phyloP scores from a whole-genome alignment of 2,329 filamentous ascomycete species.

The Davidsoniella australis region DNA sequence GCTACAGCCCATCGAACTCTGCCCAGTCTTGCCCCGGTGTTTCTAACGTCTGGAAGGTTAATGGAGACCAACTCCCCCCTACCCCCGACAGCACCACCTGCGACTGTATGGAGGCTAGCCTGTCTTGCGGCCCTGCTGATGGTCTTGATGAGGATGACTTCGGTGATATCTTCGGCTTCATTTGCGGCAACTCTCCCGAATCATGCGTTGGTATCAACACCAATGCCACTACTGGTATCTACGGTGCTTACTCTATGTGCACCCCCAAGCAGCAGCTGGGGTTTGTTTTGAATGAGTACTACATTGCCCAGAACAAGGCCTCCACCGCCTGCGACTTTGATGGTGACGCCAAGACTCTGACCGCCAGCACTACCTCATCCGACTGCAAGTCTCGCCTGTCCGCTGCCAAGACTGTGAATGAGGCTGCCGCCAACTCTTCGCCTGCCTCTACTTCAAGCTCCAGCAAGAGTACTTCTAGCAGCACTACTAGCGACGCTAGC shows the following conservation, averaged over 20 bases:
- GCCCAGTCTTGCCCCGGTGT: constrained; percentile 49
- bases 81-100: constrained; percentile 65
- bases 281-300: constrained; percentile 60
- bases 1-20: constrained; percentile 61
- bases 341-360: constrained; percentile 43
- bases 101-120: constrained; percentile 63
- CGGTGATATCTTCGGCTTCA: constrained; percentile 52
- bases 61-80: constrained; percentile 52
- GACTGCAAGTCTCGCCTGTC: constrained; percentile 42
- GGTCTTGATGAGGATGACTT: constrained; percentile 40
- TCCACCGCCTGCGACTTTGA: constrained; percentile 52
- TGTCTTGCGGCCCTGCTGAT: constrained; percentile 51
- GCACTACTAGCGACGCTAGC: constrained; percentile 5
- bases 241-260: constrained; percentile 69
- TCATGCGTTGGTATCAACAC: constrained; percentile 52
- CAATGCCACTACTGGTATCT: constrained; percentile 50
- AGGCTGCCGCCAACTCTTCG: constrained; percentile 22
- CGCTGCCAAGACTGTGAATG: constrained; percentile 43
- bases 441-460: constrained; percentile 5
- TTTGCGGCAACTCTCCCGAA: constrained; percentile 42
- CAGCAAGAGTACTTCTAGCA: constrained; percentile 1
- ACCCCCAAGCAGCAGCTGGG: constrained; percentile 50
- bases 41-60: constrained; percentile 48
- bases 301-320: constrained; percentile 35
- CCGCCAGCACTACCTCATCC: constrained; percentile 27